Evolutionary conservation across 441 rosid species (phyloP).

Genomic region (Corymbia citriodora): DNA sequence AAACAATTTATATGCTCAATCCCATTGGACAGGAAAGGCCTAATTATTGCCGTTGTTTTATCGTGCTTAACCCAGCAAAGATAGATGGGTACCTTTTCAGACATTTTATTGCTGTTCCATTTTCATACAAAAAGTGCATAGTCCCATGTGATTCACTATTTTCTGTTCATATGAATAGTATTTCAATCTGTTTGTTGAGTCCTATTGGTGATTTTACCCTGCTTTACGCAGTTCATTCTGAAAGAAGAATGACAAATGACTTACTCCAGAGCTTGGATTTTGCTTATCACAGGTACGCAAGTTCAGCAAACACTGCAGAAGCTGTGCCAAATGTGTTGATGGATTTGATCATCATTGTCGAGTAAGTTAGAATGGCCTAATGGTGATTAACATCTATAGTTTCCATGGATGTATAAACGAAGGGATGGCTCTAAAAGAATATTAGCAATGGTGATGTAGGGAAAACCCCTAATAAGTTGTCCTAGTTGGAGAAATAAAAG

Average conservation of each 20-base stretch:
- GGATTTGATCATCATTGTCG: constrained; percentile 99
- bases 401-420: neutral
- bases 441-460: neutral
- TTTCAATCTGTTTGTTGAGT: neutral
- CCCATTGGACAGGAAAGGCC: neutral
- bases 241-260: neutral
- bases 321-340: constrained; percentile 92
- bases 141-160: neutral
- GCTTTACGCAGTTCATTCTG: neutral
- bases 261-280: neutral
- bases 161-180: neutral
- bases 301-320: constrained; percentile 97
- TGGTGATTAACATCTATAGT: neutral
- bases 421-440: neutral
- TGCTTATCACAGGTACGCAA: constrained; percentile 56
- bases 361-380: constrained; percentile 33
- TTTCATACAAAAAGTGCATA: neutral
- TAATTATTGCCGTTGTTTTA: neutral
- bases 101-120: neutral
- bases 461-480: neutral
- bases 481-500: neutral
- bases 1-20: neutral
- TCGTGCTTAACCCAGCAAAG: neutral
- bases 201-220: neutral
- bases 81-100: neutral